Evolutionary conservation across 495 filamentous ascomycete species (phyloP).

Genomic region (Penicillium mononematosum): DNA sequence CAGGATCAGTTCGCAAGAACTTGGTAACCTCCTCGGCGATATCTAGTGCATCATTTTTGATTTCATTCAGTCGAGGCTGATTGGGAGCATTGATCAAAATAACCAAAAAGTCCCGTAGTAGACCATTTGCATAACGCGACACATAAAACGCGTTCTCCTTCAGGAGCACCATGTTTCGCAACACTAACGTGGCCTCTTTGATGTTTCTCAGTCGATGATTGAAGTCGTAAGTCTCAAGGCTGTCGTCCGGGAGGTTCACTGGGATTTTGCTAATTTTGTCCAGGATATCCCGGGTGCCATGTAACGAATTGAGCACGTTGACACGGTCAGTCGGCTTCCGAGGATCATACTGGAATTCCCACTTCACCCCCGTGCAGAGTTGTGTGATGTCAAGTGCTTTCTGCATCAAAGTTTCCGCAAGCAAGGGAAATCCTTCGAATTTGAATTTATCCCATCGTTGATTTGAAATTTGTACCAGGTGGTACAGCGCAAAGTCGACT

Average conservation of each 20-base stretch:
- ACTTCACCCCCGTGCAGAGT: constrained; percentile 78
- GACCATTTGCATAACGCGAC: constrained; percentile 62
- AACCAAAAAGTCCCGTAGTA: constrained; percentile 74
- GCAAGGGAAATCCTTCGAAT: constrained; percentile 84
- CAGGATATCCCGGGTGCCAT: constrained; percentile 71
- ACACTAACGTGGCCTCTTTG: constrained; percentile 81
- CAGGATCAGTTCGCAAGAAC: constrained; percentile 65
- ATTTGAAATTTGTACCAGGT: constrained; percentile 92
- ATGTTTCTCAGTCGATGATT: constrained; percentile 68
- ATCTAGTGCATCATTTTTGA: constrained; percentile 89
- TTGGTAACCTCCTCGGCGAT: constrained; percentile 89
- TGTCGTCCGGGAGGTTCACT: constrained; percentile 59
- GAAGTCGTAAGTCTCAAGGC: constrained; percentile 71
- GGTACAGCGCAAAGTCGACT: constrained; percentile 83
- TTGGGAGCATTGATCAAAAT: constrained; percentile 77
- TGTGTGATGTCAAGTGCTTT: constrained; percentile 72
- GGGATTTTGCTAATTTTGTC: constrained; percentile 61
- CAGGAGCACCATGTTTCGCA: constrained; percentile 91
- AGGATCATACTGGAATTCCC: constrained; percentile 70
- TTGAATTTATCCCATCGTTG: constrained; percentile 94
- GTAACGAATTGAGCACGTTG: constrained; percentile 64
- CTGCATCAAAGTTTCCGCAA: constrained; percentile 85
- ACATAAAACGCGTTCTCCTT: constrained; percentile 84
- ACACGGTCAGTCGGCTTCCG: constrained; percentile 54
- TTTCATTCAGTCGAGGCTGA: constrained; percentile 71